Evolutionary conservation across 2,329 filamentous ascomycete genomes (phyloP).

Genomic region (Pestalotiopsis sp.): DNA sequence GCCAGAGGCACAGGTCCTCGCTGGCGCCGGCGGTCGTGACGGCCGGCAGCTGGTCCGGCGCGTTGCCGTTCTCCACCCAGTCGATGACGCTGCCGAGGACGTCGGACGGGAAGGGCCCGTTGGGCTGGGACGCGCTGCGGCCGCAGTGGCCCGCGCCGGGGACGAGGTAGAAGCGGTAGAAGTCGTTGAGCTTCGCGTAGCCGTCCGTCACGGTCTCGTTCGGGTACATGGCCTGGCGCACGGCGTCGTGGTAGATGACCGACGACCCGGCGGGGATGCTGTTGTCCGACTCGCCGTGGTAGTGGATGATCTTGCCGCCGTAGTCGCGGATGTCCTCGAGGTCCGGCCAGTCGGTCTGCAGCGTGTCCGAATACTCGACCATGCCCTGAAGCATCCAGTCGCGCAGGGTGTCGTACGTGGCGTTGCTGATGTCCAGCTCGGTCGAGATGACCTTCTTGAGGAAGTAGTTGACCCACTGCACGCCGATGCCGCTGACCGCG

Average conservation of each 20-base stretch:
- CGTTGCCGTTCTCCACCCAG: conserved; percentile 6
- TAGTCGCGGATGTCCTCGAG: conserved; percentile 7
- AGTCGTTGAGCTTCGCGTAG: not conserved
- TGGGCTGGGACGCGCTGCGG: conserved; percentile 5
- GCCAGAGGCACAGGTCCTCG: conserved; percentile 2
- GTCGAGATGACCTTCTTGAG: conserved; percentile 4
- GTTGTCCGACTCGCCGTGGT: conserved; percentile 7
- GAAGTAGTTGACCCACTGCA: conserved; percentile 11
- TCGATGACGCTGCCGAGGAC: conserved; percentile 8
- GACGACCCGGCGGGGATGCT: conserved; percentile 5
- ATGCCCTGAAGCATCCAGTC: conserved; percentile 10
- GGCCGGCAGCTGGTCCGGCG: conserved; percentile 1
- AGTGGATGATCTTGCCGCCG: conserved; percentile 12
- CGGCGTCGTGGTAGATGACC: conserved; percentile 10
- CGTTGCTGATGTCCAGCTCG: not conserved
- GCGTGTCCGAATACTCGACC: not conserved
- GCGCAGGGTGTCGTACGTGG: not conserved
- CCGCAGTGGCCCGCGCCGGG: conserved; percentile 8
- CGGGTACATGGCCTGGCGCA: conserved; percentile 7
- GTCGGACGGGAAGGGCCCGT: conserved; percentile 3
- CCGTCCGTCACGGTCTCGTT: not conserved
- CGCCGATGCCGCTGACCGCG: not conserved
- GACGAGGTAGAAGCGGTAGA: conserved; percentile 10
- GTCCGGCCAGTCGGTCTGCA: conserved; percentile 11
- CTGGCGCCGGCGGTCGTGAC: not conserved